Evolutionary conservation across 306 rosid genomes (phyloP).

Genomic region (Inga leiocalycina): DNA sequence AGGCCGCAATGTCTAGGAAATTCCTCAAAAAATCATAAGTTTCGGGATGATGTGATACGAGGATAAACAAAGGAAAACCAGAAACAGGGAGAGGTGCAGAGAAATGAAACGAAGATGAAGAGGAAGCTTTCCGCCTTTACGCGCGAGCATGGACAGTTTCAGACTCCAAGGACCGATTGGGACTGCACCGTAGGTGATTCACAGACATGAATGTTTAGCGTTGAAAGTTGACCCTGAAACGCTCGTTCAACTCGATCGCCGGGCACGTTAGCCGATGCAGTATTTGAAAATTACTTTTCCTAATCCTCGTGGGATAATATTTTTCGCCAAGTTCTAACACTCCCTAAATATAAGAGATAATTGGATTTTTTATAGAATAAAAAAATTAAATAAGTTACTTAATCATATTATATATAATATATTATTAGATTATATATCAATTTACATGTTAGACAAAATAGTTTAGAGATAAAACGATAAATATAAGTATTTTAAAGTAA

Average conservation of each 20-base stretch:
- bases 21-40: neutral
- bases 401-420: no score
- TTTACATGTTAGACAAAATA: no score
- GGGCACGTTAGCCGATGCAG: neutral
- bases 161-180: neutral
- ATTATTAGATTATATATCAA: no score
- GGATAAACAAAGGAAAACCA: slow-evolving; percentile 10
- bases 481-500: no score
- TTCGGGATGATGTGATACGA: slow-evolving; percentile 20
- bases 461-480: no score
- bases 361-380: no score
- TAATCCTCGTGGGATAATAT: no score
- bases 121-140: neutral
- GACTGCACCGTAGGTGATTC: neutral
- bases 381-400: no score
- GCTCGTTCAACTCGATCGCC: neutral
- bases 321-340: no score
- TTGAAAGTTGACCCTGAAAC: neutral
- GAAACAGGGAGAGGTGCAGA: neutral
- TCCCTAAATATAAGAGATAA: no score
- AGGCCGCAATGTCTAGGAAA: neutral
- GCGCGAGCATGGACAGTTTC: neutral
- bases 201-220: neutral
- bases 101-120: slow-evolving; percentile 11
- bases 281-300: no score